Base-by-base conservation (phyloP, 2,329 filamentous ascomycete genomes). In the Helotiales sp. region DNA sequence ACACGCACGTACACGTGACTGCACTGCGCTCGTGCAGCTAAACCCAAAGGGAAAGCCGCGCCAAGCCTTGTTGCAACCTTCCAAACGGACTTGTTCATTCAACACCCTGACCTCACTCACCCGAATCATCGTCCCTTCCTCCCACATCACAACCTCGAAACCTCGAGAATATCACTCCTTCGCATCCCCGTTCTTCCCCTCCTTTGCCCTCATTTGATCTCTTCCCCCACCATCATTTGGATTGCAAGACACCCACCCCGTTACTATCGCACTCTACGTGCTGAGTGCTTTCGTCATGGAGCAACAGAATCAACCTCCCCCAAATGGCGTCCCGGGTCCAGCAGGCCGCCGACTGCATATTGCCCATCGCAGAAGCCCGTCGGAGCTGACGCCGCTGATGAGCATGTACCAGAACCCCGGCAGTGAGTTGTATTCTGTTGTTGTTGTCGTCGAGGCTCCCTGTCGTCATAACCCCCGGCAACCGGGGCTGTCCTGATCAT, bases 301-400 rank as follows among this genome's bases (percentile, higher is more conserved):
- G 62, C 64, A 76, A 74, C 75, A 86, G 73, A 81, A 87, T 75
- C 82, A 83, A 69, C 74, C 75, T 65, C 70, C 76, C 61, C 73
- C 78, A 69, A 80, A 80, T 71, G 83, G 83, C 70, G 82, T 86
- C 60, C 80, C 80, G 73, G 92, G 91, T 68, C 90, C 91, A 70
- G 78, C 88, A 73, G 92, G 92, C 72, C 92, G 93, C 73, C 89
- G 93, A 74, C 85, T 98, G 74, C 93, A 98, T 80, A 97, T 98
- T 77, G 93, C 93, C 71, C 93, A 98, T 81, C 89, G 93, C 73
- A 88, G 93, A 77, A 97, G 92, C 79, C 95, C 93, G 65, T 98
- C 95, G 67, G 95, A 98, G 82, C 82, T 98, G 76, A 98, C 93
- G 59, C 95, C 93, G 65, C 80, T 98, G 76, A 96, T 98, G 90